Evolutionary conservation across 345 rosid species (phyloP).

Genomic region (Eucalyptus tenuipes): DNA sequence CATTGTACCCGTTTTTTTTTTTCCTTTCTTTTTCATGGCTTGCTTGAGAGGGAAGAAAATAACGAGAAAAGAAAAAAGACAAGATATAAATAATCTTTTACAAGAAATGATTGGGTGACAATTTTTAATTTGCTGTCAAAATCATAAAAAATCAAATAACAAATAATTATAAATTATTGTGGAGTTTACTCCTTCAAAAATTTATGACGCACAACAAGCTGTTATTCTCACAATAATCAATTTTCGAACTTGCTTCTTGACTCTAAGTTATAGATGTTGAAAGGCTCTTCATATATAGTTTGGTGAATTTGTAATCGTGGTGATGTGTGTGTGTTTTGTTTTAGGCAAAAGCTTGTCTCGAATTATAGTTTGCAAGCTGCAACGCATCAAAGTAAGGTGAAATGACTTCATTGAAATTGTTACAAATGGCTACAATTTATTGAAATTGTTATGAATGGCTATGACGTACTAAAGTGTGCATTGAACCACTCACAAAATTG

Average conservation of each 20-base stretch:
- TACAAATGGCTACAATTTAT: background rate
- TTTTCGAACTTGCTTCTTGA: background rate
- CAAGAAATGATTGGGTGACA: no score
- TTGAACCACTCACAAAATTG: background rate
- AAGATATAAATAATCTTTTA: background rate
- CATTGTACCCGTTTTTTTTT: background rate
- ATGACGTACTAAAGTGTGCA: rapidly evolving
- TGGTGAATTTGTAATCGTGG: background rate
- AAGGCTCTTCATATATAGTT: background rate
- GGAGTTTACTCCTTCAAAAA: rapidly evolving
- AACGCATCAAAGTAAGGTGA: background rate
- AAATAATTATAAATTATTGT: no score
- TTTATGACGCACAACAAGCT: rapidly evolving
- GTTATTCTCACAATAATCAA: rapidly evolving
- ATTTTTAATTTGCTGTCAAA: no score
- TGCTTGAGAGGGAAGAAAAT: background rate
- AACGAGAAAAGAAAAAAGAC: background rate
- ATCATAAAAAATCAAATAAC: no score
- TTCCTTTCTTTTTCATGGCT: background rate
- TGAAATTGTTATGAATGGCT: background rate
- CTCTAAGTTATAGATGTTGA: background rate
- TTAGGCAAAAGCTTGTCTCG: background rate
- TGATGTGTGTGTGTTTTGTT: background rate
- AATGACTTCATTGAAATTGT: background rate
- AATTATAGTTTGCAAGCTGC: background rate